Percentiles rank a stretch among this genome's conserved stretches.
Evolutionary conservation across 805 yeast genomes (phyloP).

Genomic region (Saccharomycopsis oosterbeekiorum): DNA sequence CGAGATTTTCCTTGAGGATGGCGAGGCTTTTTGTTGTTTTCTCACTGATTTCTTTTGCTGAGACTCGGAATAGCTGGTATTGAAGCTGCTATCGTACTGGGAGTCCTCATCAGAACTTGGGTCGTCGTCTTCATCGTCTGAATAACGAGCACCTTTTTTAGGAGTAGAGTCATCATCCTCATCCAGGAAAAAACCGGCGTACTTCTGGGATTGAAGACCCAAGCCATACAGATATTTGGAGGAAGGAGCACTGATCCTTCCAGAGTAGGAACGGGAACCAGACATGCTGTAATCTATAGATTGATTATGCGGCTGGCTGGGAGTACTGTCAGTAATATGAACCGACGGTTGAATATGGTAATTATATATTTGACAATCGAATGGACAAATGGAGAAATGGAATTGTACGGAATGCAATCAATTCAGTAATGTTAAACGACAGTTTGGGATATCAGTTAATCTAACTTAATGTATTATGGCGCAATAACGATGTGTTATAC

Average conservation of each 20-base stretch:
- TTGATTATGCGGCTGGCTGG: too few relatives aligned
- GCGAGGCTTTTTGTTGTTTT: background rate
- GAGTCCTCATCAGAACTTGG: conserved; percentile 2
- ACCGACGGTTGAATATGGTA: too few relatives aligned
- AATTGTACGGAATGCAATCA: too few relatives aligned
- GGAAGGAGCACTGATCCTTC: conserved; percentile 2
- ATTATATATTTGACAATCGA: too few relatives aligned
- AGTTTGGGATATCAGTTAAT: too few relatives aligned
- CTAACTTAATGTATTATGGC: too few relatives aligned
- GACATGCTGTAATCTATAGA: background rate
- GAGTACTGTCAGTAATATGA: background rate
- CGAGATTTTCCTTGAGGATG: background rate
- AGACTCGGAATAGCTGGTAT: background rate
- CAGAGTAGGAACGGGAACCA: background rate
- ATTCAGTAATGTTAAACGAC: too few relatives aligned
- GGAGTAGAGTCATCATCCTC: conserved; percentile 17
- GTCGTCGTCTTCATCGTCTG: conserved; percentile 15
- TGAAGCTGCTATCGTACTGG: conserved; percentile 1
- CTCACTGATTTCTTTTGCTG: background rate
- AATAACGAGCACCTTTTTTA: conserved; percentile 13
- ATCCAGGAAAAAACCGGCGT: conserved; percentile 17
- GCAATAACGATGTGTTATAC: too few relatives aligned
- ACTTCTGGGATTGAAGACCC: conserved; percentile 5
- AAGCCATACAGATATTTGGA: background rate
- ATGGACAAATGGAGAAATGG: too few relatives aligned